phyloP scores from a whole-genome alignment of 2,329 filamentous ascomycete species.

The Xylariaceae sp. region DNA sequence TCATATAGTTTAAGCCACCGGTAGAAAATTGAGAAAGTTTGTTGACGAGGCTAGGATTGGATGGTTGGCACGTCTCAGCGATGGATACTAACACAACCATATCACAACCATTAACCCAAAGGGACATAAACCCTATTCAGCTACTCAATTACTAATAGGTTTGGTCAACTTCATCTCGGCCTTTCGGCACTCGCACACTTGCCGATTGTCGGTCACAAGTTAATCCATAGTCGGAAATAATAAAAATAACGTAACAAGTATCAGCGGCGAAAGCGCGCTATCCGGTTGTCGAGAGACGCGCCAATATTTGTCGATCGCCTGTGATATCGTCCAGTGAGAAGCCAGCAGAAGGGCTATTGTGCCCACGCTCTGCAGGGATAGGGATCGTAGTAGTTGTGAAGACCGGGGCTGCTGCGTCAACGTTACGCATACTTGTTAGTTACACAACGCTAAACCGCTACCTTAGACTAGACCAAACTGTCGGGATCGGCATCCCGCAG shows the following conservation, averaged over 20 bases:
- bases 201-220: no score
- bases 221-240: constrained; percentile 6
- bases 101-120: no score
- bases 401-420: neutral
- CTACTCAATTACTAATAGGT: no score
- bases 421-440: constrained; percentile 11
- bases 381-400: neutral
- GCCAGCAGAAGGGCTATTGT: neutral
- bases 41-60: no score
- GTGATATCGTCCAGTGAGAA: constrained; percentile 3
- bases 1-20: no score
- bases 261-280: constrained; percentile 5
- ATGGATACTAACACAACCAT: no score
- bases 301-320: neutral
- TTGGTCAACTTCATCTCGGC: constrained; percentile 11
- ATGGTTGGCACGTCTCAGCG: no score
- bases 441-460: constrained; percentile 21
- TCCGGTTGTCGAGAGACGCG: neutral
- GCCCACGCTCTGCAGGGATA: neutral
- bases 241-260: constrained; percentile 7
- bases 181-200: constrained; percentile 16
- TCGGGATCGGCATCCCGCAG: constrained; percentile 15
- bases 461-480: constrained; percentile 26
- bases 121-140: no score
- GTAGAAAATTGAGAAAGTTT: no score